Evolutionary conservation across 148 eudicot species (phyloP).

Genomic region (Dianthus caryophyllus): DNA sequence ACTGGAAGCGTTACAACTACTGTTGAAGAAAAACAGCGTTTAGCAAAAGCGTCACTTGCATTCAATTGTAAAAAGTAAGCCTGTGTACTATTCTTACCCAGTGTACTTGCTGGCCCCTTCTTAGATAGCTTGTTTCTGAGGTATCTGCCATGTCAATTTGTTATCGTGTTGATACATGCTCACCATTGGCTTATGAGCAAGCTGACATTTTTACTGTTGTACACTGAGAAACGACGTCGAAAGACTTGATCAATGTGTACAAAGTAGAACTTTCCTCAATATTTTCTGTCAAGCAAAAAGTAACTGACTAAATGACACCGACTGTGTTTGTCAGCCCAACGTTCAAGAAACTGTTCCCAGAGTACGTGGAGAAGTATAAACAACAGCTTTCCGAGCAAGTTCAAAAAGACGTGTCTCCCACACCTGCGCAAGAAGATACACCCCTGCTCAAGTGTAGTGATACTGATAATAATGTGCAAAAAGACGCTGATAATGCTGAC

Average conservation of each 20-base stretch:
- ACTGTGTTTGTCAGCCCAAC: conserved; percentile 34
- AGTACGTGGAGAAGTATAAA: conserved; percentile 77
- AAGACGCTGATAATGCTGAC: conserved; percentile 29
- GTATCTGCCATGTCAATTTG: not conserved
- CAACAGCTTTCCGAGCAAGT: conserved; percentile 48
- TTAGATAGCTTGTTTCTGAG: not conserved
- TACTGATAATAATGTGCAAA: conserved; percentile 27
- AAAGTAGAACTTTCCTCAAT: no score
- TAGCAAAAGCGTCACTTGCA: conserved; percentile 88
- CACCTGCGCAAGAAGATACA: conserved; percentile 28
- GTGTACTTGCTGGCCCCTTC: no score
- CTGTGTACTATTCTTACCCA: not conserved
- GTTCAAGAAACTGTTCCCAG: conserved; percentile 87
- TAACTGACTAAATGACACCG: conserved; percentile 3
- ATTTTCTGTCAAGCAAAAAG: not conserved
- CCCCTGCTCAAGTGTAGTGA: conserved; percentile 27
- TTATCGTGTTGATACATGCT: not conserved
- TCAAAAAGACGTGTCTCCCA: conserved; percentile 25
- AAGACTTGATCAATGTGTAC: no score
- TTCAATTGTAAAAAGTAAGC: conserved; percentile 92
- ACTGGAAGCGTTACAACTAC: conserved; percentile 88
- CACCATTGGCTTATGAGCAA: not conserved
- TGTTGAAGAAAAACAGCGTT: conserved; percentile 69
- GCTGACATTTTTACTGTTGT: not conserved
- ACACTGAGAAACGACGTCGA: no score